Evolutionary conservation across 1,284 basidiomycete genomes (phyloP).

Genomic region (Malassezia yamatoensis): DNA sequence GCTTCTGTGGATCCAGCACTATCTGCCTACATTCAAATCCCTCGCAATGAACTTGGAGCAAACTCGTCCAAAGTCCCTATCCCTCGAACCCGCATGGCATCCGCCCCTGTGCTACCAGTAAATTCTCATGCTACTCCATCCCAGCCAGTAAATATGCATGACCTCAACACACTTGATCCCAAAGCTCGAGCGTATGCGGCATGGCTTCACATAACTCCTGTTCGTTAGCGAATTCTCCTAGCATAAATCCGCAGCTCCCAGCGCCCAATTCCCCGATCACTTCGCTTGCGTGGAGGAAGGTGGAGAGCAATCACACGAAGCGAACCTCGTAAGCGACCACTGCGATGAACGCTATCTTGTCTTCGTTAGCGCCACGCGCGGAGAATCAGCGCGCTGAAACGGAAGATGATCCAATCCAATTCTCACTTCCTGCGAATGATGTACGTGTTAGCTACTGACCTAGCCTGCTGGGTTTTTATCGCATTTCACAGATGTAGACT

Average conservation of each 20-base stretch:
- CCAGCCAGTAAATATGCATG: not conserved
- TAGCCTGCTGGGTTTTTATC: slow-evolving; percentile 40
- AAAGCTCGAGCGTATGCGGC: not conserved
- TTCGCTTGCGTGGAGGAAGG: slow-evolving; percentile 8
- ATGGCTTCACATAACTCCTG: slow-evolving; percentile 2
- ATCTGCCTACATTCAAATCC: not conserved
- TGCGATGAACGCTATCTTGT: slow-evolving; percentile 11
- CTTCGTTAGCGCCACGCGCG: slow-evolving; percentile 3
- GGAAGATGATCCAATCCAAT: not conserved
- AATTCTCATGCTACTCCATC: not conserved
- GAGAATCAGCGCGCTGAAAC: not conserved
- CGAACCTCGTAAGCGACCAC: not conserved
- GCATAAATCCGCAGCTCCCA: not conserved
- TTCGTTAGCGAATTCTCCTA: not conserved
- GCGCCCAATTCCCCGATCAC: slow-evolving; percentile 7
- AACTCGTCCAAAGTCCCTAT: not conserved
- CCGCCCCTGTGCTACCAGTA: not conserved
- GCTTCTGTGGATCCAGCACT: not conserved
- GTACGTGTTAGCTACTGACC: slow-evolving; percentile 1
- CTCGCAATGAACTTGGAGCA: not conserved
- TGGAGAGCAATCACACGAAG: not conserved
- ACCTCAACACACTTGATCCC: not conserved
- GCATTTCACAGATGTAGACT: slow-evolving; percentile 46
- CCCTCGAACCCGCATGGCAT: not conserved
- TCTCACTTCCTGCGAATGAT: slow-evolving; percentile 9